phyloP scores from a whole-genome alignment of 768 basidiomycete species.

The Leccinum olivaceopallidum region DNA sequence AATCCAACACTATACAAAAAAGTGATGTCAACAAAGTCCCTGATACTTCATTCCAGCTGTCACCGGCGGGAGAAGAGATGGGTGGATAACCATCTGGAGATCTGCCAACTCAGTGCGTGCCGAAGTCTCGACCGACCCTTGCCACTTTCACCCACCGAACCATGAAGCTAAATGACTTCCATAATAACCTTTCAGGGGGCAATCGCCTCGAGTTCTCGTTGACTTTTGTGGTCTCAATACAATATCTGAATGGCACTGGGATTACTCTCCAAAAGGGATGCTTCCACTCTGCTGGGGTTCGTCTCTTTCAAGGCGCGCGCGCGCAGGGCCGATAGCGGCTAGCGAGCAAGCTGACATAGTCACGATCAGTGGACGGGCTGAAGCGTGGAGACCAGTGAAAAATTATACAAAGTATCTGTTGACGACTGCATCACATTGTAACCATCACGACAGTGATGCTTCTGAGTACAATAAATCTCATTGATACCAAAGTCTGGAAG shows the following conservation, averaged over 20 bases:
- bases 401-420: constrained; percentile 4
- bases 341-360: not conserved
- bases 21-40: constrained; percentile 25
- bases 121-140: constrained; percentile 15
- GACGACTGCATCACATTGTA: constrained; percentile 21
- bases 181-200: constrained; percentile 25
- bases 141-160: constrained; percentile 15
- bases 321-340: not conserved
- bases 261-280: constrained; percentile 3
- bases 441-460: constrained; percentile 30
- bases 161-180: constrained; percentile 21
- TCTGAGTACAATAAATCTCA: constrained; percentile 27
- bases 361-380: constrained; percentile 1
- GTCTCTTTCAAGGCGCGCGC: not conserved
- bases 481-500: constrained; percentile 25
- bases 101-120: constrained; percentile 18
- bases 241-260: constrained; percentile 8
- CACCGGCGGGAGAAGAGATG: constrained; percentile 30
- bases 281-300: constrained; percentile 2
- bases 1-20: constrained; percentile 20
- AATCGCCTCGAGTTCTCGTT: constrained; percentile 18
- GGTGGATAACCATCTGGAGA: constrained; percentile 19
- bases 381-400: constrained; percentile 4
- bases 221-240: constrained; percentile 15
- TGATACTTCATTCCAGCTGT: constrained; percentile 18